Evolutionary conservation across 495 filamentous ascomycete species (phyloP), one percentile per base, ranked within the genome.

Genomic region (Cladorrhinum samala): DNA sequence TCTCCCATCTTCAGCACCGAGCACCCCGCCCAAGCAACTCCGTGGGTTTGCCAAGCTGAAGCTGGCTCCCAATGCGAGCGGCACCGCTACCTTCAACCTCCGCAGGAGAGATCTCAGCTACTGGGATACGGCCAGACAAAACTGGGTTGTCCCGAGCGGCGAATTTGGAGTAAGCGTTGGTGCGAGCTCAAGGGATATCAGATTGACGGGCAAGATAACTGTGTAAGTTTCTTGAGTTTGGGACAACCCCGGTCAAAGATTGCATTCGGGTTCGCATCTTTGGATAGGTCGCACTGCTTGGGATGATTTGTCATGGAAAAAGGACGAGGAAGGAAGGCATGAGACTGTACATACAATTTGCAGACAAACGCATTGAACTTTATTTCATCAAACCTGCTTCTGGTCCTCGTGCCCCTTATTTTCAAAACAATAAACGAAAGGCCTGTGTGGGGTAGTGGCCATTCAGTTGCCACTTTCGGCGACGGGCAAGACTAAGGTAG

Each of bases 21-120:
- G 51, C 21, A 53, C 62, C 46, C 81, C 81, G 1, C 58, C 75
- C 8, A 64, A 73, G 18, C 74, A 78, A 53, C 65, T 86, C 17
- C 61, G 84, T 1, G 83, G 83, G 2, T 85, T 85, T 51, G 68
- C 68, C 37, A 83, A 82, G 71, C 51, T 77, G 13, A 64, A 60
- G 19, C 54, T 84, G 2, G 63, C 68, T n/a, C 58, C 70, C 0
- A 77, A 74, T 16, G 67, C 69, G 24, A 69, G 61, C 13, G 65
- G 66, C 8, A 75, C 61, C 4, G 75, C 76, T 2, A 73, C 65
- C 0, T 80, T 83, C 53, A 66, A 66, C 16, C 54, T 84, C 20
- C 57, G 64, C 27, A 67, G 72, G 45, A 76, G 74, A 45, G 81
- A 84, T 62, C 43, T 84, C 49, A 78, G 76, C 49, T 74, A 78